Conservation (phyloP, 225 moss, liverwort and hornwort species). For the Bryum argenteum region DNA sequence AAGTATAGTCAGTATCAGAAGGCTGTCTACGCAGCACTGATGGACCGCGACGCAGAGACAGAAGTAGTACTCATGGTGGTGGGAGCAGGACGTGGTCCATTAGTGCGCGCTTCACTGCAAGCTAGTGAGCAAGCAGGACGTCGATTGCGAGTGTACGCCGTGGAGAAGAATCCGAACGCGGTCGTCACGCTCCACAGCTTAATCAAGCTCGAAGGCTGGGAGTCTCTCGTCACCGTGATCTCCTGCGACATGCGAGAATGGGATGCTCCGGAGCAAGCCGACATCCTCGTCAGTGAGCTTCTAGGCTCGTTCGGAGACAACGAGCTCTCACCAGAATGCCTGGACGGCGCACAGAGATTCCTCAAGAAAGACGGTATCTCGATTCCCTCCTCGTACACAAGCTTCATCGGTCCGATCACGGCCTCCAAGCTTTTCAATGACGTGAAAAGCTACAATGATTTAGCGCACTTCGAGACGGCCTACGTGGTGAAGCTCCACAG, state of each 20-base stretch:
- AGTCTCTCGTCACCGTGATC: slow-evolving; percentile 80
- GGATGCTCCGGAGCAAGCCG: slow-evolving; percentile 96
- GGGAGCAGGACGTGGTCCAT: slow-evolving; percentile 92
- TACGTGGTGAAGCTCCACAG: slow-evolving; percentile 99
- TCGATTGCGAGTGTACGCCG: slow-evolving; percentile 82
- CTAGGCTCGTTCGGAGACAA: slow-evolving; percentile 98
- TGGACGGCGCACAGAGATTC: slow-evolving; percentile 94
- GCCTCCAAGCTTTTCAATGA: slow-evolving; percentile 96
- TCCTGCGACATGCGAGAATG: slow-evolving; percentile 98
- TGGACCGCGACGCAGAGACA: slow-evolving; percentile 74
- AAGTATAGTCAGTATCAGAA: slow-evolving; percentile 94
- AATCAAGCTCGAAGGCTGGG: slow-evolving; percentile 95
- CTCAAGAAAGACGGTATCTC: slow-evolving; percentile 87
- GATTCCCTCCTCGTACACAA: slow-evolving; percentile 96
- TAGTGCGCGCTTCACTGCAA: slow-evolving; percentile 91
- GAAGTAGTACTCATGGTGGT: slow-evolving; percentile 93
- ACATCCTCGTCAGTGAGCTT: slow-evolving; percentile 95
- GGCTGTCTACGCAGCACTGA: slow-evolving; percentile 85
- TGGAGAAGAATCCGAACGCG: slow-evolving; percentile 98
- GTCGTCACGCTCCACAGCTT: slow-evolving; percentile 96
- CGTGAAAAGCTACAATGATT: slow-evolving; percentile 92
- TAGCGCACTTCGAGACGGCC: slow-evolving; percentile 97
- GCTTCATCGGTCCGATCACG: slow-evolving; percentile 84
- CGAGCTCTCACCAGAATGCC: slow-evolving; percentile 94
- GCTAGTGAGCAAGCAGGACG: slow-evolving; percentile 80